A percentile compares a stretch with the other conserved stretches of the same genome.
Evolutionary conservation across 805 yeast genomes (phyloP).

Genomic region (Candida hispaniensis): DNA sequence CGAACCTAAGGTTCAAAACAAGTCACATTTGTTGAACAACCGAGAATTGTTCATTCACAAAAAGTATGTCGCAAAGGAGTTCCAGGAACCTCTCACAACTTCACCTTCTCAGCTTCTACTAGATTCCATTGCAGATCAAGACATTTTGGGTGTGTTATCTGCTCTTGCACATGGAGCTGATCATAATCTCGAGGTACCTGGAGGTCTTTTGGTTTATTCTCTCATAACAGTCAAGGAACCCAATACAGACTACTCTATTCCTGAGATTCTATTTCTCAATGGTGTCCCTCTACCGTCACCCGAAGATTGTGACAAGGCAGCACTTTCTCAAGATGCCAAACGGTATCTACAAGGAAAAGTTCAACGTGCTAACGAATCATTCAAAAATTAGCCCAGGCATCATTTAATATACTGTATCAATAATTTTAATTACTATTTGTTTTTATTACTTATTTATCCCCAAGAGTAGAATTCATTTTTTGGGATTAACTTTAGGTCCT

Average conservation of each 20-base stretch:
- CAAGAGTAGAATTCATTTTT: no score
- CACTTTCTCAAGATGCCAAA: conserved; percentile 7
- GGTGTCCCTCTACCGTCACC: conserved; percentile 27
- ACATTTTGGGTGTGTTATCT: conserved; percentile 24
- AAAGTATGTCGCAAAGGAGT: conserved; percentile 53
- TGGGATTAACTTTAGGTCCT: no score
- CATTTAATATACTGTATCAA: no score
- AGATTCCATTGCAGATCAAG: conserved; percentile 28
- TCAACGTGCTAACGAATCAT: conserved; percentile 12
- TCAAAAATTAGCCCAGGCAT: no score
- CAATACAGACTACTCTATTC: conserved; percentile 28
- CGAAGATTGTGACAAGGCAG: conserved; percentile 12
- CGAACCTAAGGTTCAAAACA: conserved; percentile 35
- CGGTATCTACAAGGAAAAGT: conserved; percentile 12
- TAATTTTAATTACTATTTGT: no score
- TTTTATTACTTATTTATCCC: no score
- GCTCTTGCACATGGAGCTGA: conserved; percentile 35
- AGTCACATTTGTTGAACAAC: conserved; percentile 33
- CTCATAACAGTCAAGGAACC: conserved; percentile 25
- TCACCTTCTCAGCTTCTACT: conserved; percentile 29
- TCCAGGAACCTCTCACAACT: conserved; percentile 28
- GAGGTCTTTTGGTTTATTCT: conserved; percentile 26
- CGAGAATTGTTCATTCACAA: conserved; percentile 50
- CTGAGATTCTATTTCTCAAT: conserved; percentile 32
- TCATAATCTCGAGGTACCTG: conserved; percentile 24